phyloP scores from a whole-genome alignment of 2,329 filamentous ascomycete species.

The Trichoderma breve region DNA sequence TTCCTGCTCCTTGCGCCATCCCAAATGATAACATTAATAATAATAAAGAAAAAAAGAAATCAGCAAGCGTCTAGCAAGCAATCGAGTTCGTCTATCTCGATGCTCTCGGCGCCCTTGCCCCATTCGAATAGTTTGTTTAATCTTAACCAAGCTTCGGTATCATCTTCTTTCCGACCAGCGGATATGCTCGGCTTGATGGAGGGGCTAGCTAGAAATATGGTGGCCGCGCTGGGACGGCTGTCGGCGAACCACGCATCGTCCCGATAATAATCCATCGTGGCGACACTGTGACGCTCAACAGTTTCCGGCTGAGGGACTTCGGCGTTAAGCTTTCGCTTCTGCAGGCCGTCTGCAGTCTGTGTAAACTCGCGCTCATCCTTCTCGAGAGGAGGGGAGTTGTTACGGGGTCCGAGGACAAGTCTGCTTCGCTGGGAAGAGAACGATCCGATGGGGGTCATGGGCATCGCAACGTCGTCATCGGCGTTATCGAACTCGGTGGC shows the following conservation, averaged over 20 bases:
- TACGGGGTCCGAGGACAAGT: constrained; percentile 49
- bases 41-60: neutral
- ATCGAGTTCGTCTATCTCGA: constrained; percentile 92
- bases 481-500: constrained; percentile 79
- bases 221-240: constrained; percentile 35
- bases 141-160: constrained; percentile 41
- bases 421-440: constrained; percentile 53
- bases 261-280: constrained; percentile 36
- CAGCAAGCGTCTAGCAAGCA: constrained; percentile 75
- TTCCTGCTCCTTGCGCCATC: constrained; percentile 18
- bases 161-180: constrained; percentile 38
- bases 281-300: constrained; percentile 29
- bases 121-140: constrained; percentile 47
- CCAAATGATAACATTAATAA: constrained; percentile 10
- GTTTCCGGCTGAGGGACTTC: constrained; percentile 34
- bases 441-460: constrained; percentile 61
- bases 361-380: constrained; percentile 97
- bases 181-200: constrained; percentile 45
- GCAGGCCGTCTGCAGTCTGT: constrained; percentile 85
- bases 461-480: constrained; percentile 58
- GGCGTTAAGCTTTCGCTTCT: constrained; percentile 59
- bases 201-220: constrained; percentile 53
- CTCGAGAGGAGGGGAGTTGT: constrained; percentile 85
- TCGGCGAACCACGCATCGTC: constrained; percentile 57
- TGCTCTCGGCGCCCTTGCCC: constrained; percentile 77